Conservation (phyloP, 2,329 filamentous ascomycete genomes). For the Phialophora macrospora region DNA sequence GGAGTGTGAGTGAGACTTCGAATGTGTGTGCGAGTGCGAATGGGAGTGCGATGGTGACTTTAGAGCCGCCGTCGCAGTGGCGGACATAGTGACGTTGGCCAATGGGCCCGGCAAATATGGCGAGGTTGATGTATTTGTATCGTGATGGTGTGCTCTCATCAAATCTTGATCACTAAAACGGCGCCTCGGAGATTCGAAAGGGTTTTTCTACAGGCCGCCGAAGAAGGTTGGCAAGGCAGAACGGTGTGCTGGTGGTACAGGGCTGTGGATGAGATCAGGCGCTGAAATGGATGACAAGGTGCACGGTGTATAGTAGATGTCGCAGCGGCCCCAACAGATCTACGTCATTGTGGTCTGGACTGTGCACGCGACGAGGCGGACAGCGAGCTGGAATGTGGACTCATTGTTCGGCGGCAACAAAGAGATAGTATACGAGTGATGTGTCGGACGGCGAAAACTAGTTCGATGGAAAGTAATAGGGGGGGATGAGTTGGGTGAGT, state of each 20-base stretch:
- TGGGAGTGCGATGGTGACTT: slow-evolving; percentile 36
- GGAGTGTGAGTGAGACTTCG: slow-evolving; percentile 37
- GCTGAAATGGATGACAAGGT: slow-evolving; percentile 12
- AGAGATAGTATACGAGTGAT: slow-evolving; percentile 6
- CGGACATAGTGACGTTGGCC: slow-evolving; percentile 38
- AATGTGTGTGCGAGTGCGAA: slow-evolving; percentile 38
- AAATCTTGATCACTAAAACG: not conserved
- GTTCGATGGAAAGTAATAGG: slow-evolving; percentile 10
- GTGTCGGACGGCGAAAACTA: slow-evolving; percentile 5
- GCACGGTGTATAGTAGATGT: not conserved
- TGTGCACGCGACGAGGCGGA: slow-evolving; percentile 32
- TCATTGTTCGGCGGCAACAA: slow-evolving; percentile 24
- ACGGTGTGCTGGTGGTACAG: not conserved
- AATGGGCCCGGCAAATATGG: slow-evolving; percentile 15
- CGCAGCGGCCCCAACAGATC: slow-evolving; percentile 13
- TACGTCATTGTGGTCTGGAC: slow-evolving; percentile 35
- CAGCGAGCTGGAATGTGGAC: slow-evolving; percentile 13
- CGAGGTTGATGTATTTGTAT: slow-evolving; percentile 17
- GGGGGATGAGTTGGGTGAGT: not conserved
- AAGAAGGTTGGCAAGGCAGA: not conserved
- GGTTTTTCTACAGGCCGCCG: not conserved
- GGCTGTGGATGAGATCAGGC: not conserved
- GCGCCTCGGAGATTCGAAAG: not conserved
- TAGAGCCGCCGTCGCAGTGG: slow-evolving; percentile 39
- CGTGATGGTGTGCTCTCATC: slow-evolving; percentile 25